These are phyloP conservation scores for Emydomyces testavorans DNA, from an alignment of 2,329 filamentous ascomycete species.

Conservation along the genomic window DNA sequence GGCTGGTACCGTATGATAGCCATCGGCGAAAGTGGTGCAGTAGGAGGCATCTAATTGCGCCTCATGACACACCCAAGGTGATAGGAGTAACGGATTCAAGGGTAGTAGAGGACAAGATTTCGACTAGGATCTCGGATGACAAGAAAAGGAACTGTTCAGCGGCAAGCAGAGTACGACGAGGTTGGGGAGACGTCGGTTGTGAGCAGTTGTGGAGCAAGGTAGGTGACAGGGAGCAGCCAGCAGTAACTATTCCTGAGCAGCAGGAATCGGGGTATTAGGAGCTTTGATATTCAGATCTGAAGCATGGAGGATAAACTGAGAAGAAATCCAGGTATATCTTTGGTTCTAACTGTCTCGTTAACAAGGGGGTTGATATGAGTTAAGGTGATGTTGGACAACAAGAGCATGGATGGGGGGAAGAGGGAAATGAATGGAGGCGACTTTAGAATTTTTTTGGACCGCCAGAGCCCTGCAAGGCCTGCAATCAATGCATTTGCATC, in stretches of 20 bases:
- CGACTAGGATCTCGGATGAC: background rate
- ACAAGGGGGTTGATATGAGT: background rate
- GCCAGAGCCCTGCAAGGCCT: background rate
- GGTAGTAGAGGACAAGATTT: background rate
- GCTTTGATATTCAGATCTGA: background rate
- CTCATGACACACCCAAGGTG: conserved; percentile 14
- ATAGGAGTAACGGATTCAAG: background rate
- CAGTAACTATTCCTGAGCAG: background rate
- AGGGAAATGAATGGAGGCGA: background rate
- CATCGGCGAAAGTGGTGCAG: conserved; percentile 25
- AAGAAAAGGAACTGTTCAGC: background rate
- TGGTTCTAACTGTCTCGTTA: background rate
- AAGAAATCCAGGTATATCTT: background rate
- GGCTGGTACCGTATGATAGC: conserved; percentile 53
- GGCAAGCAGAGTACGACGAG: background rate
- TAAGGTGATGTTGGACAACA: background rate
- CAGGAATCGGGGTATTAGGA: conserved; percentile 1
- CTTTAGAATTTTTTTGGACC: conserved; percentile 11
- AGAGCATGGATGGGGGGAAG: background rate
- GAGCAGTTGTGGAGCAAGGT: conserved; percentile 11
- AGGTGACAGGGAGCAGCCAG: conserved; percentile 4
- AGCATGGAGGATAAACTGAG: background rate
- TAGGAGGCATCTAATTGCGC: conserved; percentile 17
- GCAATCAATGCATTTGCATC: background rate
- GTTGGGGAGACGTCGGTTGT: background rate